Conservation (phyloP, 352 stramenopile genomes). For the Pythium vanterpoolii region DNA sequence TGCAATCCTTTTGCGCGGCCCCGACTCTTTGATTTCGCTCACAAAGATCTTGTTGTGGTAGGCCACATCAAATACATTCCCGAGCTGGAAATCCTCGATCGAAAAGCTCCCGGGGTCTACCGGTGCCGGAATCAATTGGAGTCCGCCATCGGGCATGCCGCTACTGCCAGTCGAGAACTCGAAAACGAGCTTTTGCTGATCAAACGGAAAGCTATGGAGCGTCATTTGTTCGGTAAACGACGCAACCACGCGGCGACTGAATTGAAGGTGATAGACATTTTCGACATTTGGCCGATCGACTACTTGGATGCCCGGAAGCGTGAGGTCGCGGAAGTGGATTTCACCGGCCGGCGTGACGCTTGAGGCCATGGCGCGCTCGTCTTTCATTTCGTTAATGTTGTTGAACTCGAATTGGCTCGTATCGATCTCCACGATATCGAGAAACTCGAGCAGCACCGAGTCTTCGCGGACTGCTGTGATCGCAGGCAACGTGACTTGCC, state of each 20-base stretch:
- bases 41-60: conserved; percentile 50
- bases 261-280: conserved; percentile 30
- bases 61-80: conserved; percentile 54
- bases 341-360: conserved; percentile 9
- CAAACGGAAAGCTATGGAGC: conserved; percentile 52
- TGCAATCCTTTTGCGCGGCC: conserved; percentile 35
- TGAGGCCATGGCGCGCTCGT: conserved; percentile 7
- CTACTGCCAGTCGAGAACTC: conserved; percentile 23
- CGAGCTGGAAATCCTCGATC: conserved; percentile 45
- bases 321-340: conserved; percentile 1
- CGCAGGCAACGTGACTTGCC: conserved; percentile 24
- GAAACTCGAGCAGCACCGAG: conserved; percentile 25
- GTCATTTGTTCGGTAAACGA: conserved; percentile 59
- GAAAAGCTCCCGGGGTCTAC: conserved; percentile 39
- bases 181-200: conserved; percentile 59
- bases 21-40: conserved; percentile 30
- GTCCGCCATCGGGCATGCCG: conserved; percentile 17
- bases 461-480: conserved; percentile 35
- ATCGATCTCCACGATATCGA: conserved; percentile 33
- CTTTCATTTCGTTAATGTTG: conserved; percentile 25
- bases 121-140: conserved; percentile 4
- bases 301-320: neutral
- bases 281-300: neutral
- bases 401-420: conserved; percentile 30
- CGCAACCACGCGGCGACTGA: conserved; percentile 35